phyloP scores from a whole-genome alignment of 768 basidiomycete genomes.

The Auricularia sp. region DNA sequence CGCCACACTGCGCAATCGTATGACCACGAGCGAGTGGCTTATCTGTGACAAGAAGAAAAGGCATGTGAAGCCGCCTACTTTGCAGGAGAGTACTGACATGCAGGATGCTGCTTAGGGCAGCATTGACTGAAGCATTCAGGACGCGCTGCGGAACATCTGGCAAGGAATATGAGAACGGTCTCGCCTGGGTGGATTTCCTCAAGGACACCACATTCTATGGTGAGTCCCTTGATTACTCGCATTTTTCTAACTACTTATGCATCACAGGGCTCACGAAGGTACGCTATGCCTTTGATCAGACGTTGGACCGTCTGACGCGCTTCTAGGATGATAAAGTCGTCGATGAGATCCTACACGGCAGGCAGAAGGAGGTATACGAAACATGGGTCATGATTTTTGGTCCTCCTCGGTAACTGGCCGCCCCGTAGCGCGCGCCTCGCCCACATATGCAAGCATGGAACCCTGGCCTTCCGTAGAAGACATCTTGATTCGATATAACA shows the following conservation, averaged over 20 bases:
- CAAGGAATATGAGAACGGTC: neutral
- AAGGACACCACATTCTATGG: neutral
- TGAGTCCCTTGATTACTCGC: neutral
- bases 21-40: neutral
- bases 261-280: neutral
- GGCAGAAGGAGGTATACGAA: neutral
- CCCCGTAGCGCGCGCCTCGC: no score
- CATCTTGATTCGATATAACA: no score
- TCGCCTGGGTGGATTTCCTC: neutral
- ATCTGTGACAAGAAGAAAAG: neutral
- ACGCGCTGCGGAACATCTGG: neutral
- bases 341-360: neutral
- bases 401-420: neutral
- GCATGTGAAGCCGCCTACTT: neutral
- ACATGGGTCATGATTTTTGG: neutral
- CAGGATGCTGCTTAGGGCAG: neutral
- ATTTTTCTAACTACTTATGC: neutral
- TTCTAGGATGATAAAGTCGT: neutral
- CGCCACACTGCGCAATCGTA: neutral
- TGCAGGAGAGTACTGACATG: neutral
- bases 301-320: neutral
- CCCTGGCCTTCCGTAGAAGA: no score
- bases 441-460: no score
- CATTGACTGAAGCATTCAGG: neutral
- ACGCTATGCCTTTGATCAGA: neutral